phyloP scores from a whole-genome alignment of 139 green algal species.

The Chlamydomonas asymmetrica region DNA sequence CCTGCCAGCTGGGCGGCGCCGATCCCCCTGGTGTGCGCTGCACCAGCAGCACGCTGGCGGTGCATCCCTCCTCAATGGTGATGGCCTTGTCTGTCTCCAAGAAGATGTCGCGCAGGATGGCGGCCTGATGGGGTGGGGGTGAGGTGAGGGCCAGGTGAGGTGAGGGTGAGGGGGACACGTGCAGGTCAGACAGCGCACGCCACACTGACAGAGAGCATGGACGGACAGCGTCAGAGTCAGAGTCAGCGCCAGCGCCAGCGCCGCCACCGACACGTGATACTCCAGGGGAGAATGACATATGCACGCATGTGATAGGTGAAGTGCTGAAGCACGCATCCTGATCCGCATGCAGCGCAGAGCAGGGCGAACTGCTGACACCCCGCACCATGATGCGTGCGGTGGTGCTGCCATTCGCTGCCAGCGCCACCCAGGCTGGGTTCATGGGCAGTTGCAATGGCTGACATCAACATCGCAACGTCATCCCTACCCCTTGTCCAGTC shows the following conservation, averaged over 20 bases:
- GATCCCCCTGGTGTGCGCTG: conserved; percentile 9
- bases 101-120: conserved; percentile 11
- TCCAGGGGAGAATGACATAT: not conserved
- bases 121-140: not conserved
- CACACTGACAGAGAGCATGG: not conserved
- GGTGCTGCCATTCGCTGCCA: no score
- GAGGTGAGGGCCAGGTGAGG: not conserved
- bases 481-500: no score
- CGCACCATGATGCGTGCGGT: no score
- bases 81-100: conserved; percentile 42
- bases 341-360: no score
- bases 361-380: no score
- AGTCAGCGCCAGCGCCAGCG: not conserved
- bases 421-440: no score
- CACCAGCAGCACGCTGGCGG: conserved; percentile 48
- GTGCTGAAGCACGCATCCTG: no score
- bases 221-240: not conserved
- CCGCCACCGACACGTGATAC: not conserved
- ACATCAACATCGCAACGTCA: no score
- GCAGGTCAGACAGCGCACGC: no score
- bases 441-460: no score
- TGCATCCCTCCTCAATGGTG: conserved; percentile 58
- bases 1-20: not conserved
- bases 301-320: not conserved
- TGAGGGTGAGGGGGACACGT: no score